phyloP scores from a whole-genome alignment of 2,329 filamentous ascomycete species.

The Cercospora nicotianae region DNA sequence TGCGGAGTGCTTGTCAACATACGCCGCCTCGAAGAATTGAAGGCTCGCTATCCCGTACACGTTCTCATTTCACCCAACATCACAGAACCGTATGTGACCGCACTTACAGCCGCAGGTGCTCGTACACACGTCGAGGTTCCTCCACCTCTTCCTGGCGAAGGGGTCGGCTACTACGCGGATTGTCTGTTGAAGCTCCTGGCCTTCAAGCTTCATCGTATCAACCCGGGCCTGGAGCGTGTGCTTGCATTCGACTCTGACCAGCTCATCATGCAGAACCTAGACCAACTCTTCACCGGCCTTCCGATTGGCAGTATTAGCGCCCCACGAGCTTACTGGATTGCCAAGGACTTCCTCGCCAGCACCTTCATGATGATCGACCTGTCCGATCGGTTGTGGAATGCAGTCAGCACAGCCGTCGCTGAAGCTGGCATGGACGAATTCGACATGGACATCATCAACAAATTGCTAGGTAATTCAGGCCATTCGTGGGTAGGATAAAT shows the following conservation, averaged over 20 bases:
- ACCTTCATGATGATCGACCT: conserved; percentile 36
- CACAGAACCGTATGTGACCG: conserved; percentile 23
- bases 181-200: conserved; percentile 35
- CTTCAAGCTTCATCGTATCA: conserved; percentile 35
- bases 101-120: conserved; percentile 20
- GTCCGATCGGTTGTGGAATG: conserved; percentile 31
- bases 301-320: conserved; percentile 32
- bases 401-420: conserved; percentile 26
- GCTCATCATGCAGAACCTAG: conserved; percentile 34
- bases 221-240: conserved; percentile 27
- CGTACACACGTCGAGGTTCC: conserved; percentile 27
- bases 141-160: conserved; percentile 23
- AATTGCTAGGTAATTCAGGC: conserved; percentile 25
- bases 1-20: conserved; percentile 37
- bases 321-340: conserved; percentile 36
- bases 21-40: conserved; percentile 27
- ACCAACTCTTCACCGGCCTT: conserved; percentile 34
- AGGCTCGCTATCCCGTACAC: conserved; percentile 29
- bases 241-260: conserved; percentile 36
- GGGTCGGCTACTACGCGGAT: conserved; percentile 30
- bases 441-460: conserved; percentile 38
- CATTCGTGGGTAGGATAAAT: no score
- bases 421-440: conserved; percentile 28
- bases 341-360: conserved; percentile 31
- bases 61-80: conserved; percentile 29